Evolutionary conservation across 305 asterid genomes (phyloP).

Genomic region (Solanum aculeatissimum): DNA sequence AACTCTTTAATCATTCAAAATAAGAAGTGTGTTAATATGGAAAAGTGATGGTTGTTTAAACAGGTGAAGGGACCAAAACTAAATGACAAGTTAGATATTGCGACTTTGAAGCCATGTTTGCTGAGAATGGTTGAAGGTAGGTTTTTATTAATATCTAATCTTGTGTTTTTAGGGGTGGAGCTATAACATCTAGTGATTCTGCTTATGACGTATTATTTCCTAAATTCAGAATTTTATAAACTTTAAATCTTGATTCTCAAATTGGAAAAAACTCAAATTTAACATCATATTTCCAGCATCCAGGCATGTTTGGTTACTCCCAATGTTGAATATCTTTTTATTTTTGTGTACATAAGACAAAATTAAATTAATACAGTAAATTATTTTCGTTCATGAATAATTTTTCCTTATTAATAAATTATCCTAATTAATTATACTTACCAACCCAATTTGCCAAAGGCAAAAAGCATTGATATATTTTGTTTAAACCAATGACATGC

Average conservation of each 20-base stretch:
- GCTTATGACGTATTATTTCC: too few relatives aligned
- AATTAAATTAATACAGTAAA: neutral
- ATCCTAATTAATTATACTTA: neutral
- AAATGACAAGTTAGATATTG: conserved; percentile 70
- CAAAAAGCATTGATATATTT: neutral
- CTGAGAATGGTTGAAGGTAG: conserved; percentile 94
- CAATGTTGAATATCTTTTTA: neutral
- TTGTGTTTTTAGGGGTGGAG: neutral
- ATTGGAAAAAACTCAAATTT: neutral
- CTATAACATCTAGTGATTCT: neutral
- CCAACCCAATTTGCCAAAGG: neutral
- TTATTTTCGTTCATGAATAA: too few relatives aligned
- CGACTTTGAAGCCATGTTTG: conserved; percentile 70
- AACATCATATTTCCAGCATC: neutral
- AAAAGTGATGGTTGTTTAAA: neutral
- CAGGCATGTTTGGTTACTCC: neutral
- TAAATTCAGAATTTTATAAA: too few relatives aligned
- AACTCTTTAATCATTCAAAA: neutral
- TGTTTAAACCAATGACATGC: neutral
- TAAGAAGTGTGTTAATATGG: neutral
- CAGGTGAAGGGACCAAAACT: conserved; percentile 78
- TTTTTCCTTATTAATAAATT: too few relatives aligned
- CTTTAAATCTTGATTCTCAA: too few relatives aligned
- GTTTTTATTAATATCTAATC: conserved; percentile 1
- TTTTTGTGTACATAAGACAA: neutral